phyloP scores from a whole-genome alignment of 2,329 filamentous ascomycete genomes.

The Colletotrichum karsti region DNA sequence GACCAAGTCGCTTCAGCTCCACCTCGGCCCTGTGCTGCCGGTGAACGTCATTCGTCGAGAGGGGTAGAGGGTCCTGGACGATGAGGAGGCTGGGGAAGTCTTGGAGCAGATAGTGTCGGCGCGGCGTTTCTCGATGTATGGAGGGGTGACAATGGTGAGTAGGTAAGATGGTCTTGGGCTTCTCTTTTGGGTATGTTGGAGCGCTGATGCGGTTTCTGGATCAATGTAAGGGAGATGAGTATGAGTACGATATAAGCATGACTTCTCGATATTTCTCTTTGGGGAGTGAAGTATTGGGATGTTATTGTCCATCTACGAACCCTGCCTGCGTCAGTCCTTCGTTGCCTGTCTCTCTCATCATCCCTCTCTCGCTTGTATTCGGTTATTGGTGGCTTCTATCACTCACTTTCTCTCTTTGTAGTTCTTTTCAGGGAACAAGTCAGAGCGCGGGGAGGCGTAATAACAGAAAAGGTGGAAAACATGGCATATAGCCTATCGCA shows the following conservation, averaged over 20 bases:
- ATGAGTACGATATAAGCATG: slow-evolving; percentile 20
- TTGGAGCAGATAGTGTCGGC: background rate
- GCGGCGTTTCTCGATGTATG: background rate
- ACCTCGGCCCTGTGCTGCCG: background rate
- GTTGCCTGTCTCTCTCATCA: background rate
- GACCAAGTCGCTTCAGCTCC: background rate
- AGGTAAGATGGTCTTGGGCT: background rate
- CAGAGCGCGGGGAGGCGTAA: background rate
- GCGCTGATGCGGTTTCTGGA: slow-evolving; percentile 5
- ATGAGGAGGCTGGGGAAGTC: background rate
- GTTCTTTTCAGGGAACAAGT: background rate
- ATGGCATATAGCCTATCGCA: slow-evolving; percentile 49
- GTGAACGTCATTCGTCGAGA: background rate
- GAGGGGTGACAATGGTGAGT: slow-evolving; percentile 12
- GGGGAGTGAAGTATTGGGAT: background rate
- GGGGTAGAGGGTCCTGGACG: background rate
- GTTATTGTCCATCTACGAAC: background rate
- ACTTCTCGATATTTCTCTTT: background rate
- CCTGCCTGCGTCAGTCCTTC: slow-evolving; percentile 5
- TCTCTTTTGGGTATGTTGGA: background rate
- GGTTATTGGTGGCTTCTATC: background rate
- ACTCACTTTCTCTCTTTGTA: background rate
- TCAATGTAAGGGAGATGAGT: slow-evolving; percentile 10
- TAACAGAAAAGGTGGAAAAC: background rate
- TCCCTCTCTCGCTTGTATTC: background rate